Conservation (phyloP, 768 basidiomycete species). For the Suillus decipiens region DNA sequence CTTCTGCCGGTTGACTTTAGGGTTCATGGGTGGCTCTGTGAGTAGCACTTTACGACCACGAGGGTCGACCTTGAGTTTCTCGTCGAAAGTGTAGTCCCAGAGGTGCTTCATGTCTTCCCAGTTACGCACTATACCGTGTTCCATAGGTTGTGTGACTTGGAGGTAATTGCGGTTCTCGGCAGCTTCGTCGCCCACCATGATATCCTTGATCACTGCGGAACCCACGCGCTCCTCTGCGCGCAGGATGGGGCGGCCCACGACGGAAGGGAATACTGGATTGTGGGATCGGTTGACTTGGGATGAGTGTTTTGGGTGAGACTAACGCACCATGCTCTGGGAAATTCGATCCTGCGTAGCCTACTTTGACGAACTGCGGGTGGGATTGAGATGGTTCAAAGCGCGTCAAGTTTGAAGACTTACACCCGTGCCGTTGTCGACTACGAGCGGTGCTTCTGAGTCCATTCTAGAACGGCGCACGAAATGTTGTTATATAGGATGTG, state of each 20-base stretch:
- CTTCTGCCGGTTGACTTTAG: slow-evolving; percentile 84
- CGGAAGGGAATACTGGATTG: slow-evolving; percentile 80
- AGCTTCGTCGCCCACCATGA: slow-evolving; percentile 98
- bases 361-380: slow-evolving; percentile 78
- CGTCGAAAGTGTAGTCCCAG: slow-evolving; percentile 98
- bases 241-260: slow-evolving; percentile 95
- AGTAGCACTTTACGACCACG: slow-evolving; percentile 86
- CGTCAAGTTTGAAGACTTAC: slow-evolving; percentile 44
- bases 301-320: slow-evolving; percentile 3
- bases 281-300: not conserved
- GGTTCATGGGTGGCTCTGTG: slow-evolving; percentile 99
- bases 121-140: slow-evolving; percentile 97
- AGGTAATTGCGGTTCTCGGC: slow-evolving; percentile 92
- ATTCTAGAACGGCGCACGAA: slow-evolving; percentile 16
- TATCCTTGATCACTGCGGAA: slow-evolving; percentile 85
- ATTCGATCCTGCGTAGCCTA: slow-evolving; percentile 90
- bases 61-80: slow-evolving; percentile 90
- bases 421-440: slow-evolving; percentile 89
- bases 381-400: slow-evolving; percentile 7
- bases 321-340: slow-evolving; percentile 87
- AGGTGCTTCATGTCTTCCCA: slow-evolving; percentile 99
- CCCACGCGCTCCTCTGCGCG: slow-evolving; percentile 96
- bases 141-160: slow-evolving; percentile 97
- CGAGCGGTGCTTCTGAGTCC: slow-evolving; percentile 51
- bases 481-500: not conserved